Base-by-base conservation (phyloP, 257 asterid genomes). In the Solanum sitiens region DNA sequence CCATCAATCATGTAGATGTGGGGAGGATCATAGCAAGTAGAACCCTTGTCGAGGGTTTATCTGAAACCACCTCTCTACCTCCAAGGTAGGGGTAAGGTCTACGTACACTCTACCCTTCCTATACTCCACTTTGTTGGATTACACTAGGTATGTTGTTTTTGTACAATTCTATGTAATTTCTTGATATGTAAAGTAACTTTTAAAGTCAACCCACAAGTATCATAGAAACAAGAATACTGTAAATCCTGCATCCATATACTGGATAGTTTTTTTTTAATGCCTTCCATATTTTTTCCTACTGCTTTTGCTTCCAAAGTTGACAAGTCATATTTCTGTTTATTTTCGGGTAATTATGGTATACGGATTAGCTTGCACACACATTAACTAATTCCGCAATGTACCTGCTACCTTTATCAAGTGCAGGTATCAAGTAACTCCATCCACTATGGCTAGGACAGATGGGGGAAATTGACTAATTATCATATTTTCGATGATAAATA, bases 381-480 rank as follows among this genome's bases (percentile, higher is more conserved):
- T 68, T 0, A 25, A 33, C 47, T 72, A 18, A 35, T 72, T 72
- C 15, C 15, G 0, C 5, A 42, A 37, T 50, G 8, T 39, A 74
- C 11, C 2, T 1, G 53, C 1, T 21, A 74, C 53, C 32, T 11
- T 11, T 0, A 5, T 37, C 50, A 37, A 35, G 9, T 14, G n/a
- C 18, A 5, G 3, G 25, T 72, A 35, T 0, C 15, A 9, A 72
- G 47, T 35, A 72, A 72, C 45, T 4, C 25, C 18, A 72, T 8
- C 45, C 27, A 71, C 1, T 16, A 71, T 7, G 14, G 7, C n/a
- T 32, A 0, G n/a, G 0, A 71, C 0, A 32, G 1, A 71, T 71
- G 1, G 14, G 12, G 0, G 1, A 14, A 70, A 7, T 3, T 7
- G 3, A 2, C 42, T 70, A 32, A 71, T 32, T 32, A 37, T 73